Conservation (phyloP, 1,139 yeast genomes). For the Sugiyamaella novakii region DNA sequence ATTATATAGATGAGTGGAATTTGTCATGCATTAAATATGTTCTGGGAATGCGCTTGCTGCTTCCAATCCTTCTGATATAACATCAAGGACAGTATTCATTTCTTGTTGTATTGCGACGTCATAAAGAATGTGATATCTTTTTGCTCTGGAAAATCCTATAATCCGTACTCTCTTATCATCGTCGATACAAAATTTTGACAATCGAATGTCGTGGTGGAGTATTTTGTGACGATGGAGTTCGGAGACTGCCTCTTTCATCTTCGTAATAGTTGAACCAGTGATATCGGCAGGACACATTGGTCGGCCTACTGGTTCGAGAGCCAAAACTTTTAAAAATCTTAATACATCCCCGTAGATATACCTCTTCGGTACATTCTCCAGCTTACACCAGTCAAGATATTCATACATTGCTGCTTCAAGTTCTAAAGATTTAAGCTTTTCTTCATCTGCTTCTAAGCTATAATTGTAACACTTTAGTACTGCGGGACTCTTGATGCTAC, state of each 20-base stretch:
- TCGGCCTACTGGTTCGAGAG: conserved; percentile 34
- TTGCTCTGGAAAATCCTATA: conserved; percentile 31
- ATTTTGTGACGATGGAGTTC: conserved; percentile 32
- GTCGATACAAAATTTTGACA: conserved; percentile 32
- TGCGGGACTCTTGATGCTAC: conserved; percentile 15
- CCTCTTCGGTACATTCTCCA: conserved; percentile 28
- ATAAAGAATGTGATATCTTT: conserved; percentile 33
- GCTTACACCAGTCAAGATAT: conserved; percentile 27
- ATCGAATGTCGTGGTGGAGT: conserved; percentile 30
- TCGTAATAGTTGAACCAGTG: conserved; percentile 20
- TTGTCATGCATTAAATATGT: background rate
- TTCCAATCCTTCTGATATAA: conserved; percentile 21
- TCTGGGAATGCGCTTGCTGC: conserved; percentile 14
- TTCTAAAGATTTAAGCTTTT: conserved; percentile 21
- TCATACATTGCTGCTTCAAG: conserved; percentile 36
- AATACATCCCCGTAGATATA: conserved; percentile 34
- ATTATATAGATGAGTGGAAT: background rate
- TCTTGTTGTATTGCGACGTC: conserved; percentile 33
- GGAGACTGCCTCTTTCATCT: conserved; percentile 30
- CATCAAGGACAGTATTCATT: conserved; percentile 39
- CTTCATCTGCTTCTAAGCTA: conserved; percentile 11
- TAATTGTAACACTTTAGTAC: conserved; percentile 28
- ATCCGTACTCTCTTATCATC: conserved; percentile 29
- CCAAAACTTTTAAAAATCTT: conserved; percentile 32
- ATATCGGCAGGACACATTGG: conserved; percentile 28